These are phyloP conservation scores for Ophiostoma perfectum DNA, from an alignment of 2,329 filamentous ascomycete genomes.

Conservation along the genomic window DNA sequence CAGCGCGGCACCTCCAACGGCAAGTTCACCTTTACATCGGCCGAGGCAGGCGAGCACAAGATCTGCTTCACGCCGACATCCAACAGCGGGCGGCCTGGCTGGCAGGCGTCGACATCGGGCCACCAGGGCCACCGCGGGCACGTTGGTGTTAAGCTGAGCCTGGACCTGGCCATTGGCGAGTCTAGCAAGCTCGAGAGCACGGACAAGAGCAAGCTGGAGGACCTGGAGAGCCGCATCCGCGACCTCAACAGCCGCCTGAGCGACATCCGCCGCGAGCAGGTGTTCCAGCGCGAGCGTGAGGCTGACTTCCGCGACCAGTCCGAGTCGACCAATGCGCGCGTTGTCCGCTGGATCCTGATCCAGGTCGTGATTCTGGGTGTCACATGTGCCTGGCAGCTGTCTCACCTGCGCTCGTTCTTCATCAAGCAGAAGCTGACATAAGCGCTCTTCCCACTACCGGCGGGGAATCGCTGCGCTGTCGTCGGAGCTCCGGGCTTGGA, in stretches of 20 bases:
- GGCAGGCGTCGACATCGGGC: constrained; percentile 57
- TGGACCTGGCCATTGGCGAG: constrained; percentile 92
- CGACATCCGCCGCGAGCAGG: constrained; percentile 89
- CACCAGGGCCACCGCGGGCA: constrained; percentile 40
- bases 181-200: constrained; percentile 88
- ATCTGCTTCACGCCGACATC: constrained; percentile 89
- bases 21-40: constrained; percentile 91
- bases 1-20: constrained; percentile 71
- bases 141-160: constrained; percentile 73
- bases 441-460: constrained; percentile 20
- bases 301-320: constrained; percentile 98
- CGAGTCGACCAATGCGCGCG: constrained; percentile 83
- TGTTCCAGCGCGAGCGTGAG: constrained; percentile 95
- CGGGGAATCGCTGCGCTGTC: background rate
- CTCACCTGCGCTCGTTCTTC: constrained; percentile 93
- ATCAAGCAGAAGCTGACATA: constrained; percentile 99
- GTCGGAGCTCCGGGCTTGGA: background rate
- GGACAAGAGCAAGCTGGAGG: constrained; percentile 88
- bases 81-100: constrained; percentile 61
- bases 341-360: constrained; percentile 89
- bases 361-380: constrained; percentile 77
- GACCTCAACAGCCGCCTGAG: constrained; percentile 82
- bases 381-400: constrained; percentile 95
- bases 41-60: constrained; percentile 90
- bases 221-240: constrained; percentile 80